Percentiles rank a stretch among this genome's conserved stretches.
These are phyloP conservation scores for Knufia petricola DNA, from an alignment of 2,329 filamentous ascomycete species.

Conservation along the genomic window DNA sequence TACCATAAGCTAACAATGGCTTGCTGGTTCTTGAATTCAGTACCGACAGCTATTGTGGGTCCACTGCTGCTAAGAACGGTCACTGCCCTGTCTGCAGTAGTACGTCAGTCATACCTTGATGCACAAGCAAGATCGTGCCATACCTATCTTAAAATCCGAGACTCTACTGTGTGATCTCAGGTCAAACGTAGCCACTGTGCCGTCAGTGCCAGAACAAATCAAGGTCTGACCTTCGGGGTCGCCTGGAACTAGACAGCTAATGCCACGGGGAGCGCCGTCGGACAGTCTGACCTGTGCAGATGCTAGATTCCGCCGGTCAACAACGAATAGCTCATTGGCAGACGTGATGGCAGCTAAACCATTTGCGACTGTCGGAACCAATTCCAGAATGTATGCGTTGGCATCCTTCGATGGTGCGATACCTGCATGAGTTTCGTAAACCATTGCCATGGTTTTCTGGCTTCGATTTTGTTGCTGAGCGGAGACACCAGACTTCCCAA, in stretches of 20 bases:
- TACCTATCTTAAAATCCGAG: conserved; percentile 17
- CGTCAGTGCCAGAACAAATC: conserved; percentile 19
- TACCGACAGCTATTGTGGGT: conserved; percentile 17
- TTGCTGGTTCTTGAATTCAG: conserved; percentile 13
- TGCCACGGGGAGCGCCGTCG: conserved; percentile 10
- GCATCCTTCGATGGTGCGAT: conserved; percentile 8
- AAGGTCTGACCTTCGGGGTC: conserved; percentile 12
- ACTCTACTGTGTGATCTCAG: conserved; percentile 13
- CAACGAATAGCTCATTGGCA: conserved; percentile 19
- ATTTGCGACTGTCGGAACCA: conserved; percentile 15
- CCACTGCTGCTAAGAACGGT: conserved; percentile 17
- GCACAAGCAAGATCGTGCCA: background rate
- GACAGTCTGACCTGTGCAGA: conserved; percentile 5
- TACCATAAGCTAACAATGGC: conserved; percentile 21
- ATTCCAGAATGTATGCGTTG: conserved; percentile 21
- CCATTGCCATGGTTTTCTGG: background rate
- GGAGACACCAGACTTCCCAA: too few species aligned
- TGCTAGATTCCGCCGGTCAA: conserved; percentile 14
- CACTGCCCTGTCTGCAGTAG: conserved; percentile 15
- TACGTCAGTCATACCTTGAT: background rate
- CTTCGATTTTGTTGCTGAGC: too few species aligned
- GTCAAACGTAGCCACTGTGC: conserved; percentile 19
- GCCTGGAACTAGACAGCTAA: conserved; percentile 15
- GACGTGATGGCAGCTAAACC: conserved; percentile 21
- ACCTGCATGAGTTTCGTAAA: conserved; percentile 4